Evolutionary conservation across 345 rosid species (phyloP).

Genomic region (Eucalyptus polyanthemos): DNA sequence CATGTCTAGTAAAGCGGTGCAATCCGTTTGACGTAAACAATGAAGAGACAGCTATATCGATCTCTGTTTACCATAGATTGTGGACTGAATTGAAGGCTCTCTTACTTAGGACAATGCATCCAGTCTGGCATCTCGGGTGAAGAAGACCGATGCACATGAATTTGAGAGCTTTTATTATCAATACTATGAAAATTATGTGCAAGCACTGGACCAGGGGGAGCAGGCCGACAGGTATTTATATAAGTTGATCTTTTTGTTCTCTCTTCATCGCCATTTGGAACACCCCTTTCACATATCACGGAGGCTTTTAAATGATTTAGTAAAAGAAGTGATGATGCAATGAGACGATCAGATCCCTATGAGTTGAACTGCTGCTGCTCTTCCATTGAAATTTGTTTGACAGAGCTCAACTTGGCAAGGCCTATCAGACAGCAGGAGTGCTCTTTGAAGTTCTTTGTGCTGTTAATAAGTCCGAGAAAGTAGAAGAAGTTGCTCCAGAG

Average conservation of each 20-base stretch:
- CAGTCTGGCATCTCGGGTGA: constrained; percentile 87
- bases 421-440: constrained; percentile 96
- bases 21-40: not conserved
- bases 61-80: not conserved
- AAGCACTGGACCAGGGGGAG: constrained; percentile 90
- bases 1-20: not conserved
- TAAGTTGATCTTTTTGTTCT: not conserved
- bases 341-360: not conserved
- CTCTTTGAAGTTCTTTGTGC: constrained; percentile 98
- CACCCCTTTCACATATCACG: not conserved
- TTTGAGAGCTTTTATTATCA: constrained; percentile 88
- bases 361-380: not conserved
- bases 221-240: constrained; percentile 75
- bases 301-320: not conserved
- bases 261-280: not conserved
- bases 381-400: not conserved
- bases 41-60: not conserved
- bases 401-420: constrained; percentile 99
- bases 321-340: not conserved
- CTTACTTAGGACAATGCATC: constrained; percentile 70
- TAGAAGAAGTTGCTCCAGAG: constrained; percentile 99
- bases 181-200: constrained; percentile 83
- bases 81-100: not conserved
- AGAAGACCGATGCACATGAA: constrained; percentile 96
- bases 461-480: constrained; percentile 94